Base-by-base conservation (phyloP, 805 yeast genomes). In the Monosporozyma aerobia region DNA sequence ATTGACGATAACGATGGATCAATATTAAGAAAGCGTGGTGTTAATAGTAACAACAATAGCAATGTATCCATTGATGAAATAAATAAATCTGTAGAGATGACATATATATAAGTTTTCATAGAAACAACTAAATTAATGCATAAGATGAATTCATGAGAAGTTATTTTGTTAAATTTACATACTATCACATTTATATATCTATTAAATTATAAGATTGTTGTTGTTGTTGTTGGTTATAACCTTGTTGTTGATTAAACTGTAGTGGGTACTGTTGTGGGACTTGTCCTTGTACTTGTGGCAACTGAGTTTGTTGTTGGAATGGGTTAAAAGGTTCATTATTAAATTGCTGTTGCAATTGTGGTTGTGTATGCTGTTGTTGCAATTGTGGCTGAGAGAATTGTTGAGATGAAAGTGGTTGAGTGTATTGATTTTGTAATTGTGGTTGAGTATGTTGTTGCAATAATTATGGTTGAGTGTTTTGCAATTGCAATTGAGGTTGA, bases 121-220 rank as follows among this genome's bases (percentile, higher is more conserved):
- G 25, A 39, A 19, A 39, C 6, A 37, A 13, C 10, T 9, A 32
- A 32, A 35, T 35, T 35, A 14, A 14, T 35, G n/a, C 16, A 14
- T 35, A 14, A 35, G 19, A 35, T 35, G 39, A 35, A 14, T 35
- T 35, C 39, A 35, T 35, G 39, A 14, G n/a, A 35, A 14, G 7
- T 5, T 35, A 13, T 14, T 35, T 39, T 45, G 27, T 16, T 16
- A 32, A 19, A 30, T 16, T 45, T 45, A 27, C n/a, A 32, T 29
- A 29, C 29, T 14, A 9, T 44, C 30, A 44, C 48, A 45, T 10
- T 58, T 54, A 66, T 51, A 66, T 63, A 60, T 66, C 70, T 52
- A 66, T 66, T 49, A 55, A 14, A 32, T 44, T 43, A 29, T 27
- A 43, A 10, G 44, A 52, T 44, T 49, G 59, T 40, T 49, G 54